phyloP scores from a whole-genome alignment of 768 basidiomycete species.

The Austroboletus eburneus region DNA sequence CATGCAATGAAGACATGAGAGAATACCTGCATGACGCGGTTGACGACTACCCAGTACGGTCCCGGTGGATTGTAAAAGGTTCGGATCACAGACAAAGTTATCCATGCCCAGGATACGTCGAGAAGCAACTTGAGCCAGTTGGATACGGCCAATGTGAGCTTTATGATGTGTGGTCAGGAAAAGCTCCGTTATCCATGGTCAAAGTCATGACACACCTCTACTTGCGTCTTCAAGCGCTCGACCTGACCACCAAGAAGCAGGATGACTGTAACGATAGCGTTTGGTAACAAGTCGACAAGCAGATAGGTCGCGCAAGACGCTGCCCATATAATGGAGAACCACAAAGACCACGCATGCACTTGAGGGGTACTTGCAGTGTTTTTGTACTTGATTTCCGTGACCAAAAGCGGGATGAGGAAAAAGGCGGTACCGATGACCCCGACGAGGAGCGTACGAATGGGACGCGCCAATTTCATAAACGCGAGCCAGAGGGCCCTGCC shows the following conservation, averaged over 20 bases:
- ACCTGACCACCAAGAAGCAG: constrained; percentile 56
- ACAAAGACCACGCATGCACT: constrained; percentile 61
- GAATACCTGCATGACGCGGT: constrained; percentile 65
- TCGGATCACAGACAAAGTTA: constrained; percentile 61
- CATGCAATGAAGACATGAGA: background rate
- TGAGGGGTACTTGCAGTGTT: constrained; percentile 42
- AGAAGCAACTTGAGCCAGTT: constrained; percentile 68
- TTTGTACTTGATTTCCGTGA: constrained; percentile 61
- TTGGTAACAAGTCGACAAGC: constrained; percentile 60
- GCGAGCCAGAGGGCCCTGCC: constrained; percentile 58
- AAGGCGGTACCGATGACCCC: constrained; percentile 58
- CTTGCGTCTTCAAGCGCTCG: constrained; percentile 61
- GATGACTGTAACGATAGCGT: constrained; percentile 49
- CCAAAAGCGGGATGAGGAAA: constrained; percentile 64
- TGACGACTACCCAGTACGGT: constrained; percentile 62
- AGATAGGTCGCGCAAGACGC: constrained; percentile 57
- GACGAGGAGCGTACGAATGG: constrained; percentile 55
- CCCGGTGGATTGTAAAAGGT: constrained; percentile 56
- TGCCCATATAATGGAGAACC: constrained; percentile 67
- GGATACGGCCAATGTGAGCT: constrained; percentile 66
- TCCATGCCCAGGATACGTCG: constrained; percentile 70
- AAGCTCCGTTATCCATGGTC: background rate
- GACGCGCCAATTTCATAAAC: constrained; percentile 63
- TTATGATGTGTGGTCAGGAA: constrained; percentile 4
- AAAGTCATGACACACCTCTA: constrained; percentile 48